Percentiles rank a stretch among this genome's conserved stretches.
Evolutionary conservation across 2,329 filamentous ascomycete genomes (phyloP).

Genomic region (Fusarium albidum): DNA sequence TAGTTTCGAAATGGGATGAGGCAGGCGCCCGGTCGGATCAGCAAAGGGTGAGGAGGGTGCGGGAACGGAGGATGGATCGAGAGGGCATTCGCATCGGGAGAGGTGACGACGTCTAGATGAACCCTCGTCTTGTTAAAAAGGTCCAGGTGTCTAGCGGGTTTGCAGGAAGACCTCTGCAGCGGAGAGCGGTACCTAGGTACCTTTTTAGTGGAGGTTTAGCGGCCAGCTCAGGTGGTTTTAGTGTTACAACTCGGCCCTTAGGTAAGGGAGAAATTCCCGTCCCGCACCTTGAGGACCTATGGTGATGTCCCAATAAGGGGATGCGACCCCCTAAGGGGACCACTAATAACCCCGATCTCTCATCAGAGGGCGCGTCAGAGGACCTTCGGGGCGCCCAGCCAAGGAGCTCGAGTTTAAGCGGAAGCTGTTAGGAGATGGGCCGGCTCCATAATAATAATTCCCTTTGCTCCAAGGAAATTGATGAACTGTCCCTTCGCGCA

Average conservation of each 20-base stretch:
- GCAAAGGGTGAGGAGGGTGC: slow-evolving; percentile 3
- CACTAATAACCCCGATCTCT: slow-evolving; percentile 20
- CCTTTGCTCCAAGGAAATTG: slow-evolving; percentile 4
- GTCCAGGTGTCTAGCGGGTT: slow-evolving; percentile 21
- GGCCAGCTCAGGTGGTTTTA: slow-evolving; percentile 14
- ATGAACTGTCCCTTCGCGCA: slow-evolving; percentile 19
- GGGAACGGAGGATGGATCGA: slow-evolving; percentile 21
- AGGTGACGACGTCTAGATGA: slow-evolving; percentile 21
- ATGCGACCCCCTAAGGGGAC: slow-evolving; percentile 18
- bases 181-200: slow-evolving; percentile 13
- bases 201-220: slow-evolving; percentile 28
- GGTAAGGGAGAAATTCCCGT: slow-evolving; percentile 1
- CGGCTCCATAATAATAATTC: slow-evolving; percentile 33
- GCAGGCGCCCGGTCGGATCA: slow-evolving; percentile 8
- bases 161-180: slow-evolving; percentile 31
- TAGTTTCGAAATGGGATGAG: slow-evolving; percentile 40
- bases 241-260: slow-evolving; percentile 9
- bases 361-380: slow-evolving; percentile 5
- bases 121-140: slow-evolving; percentile 6
- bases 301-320: slow-evolving; percentile 16
- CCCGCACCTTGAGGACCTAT: neutral
- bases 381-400: slow-evolving; percentile 2
- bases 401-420: slow-evolving; percentile 3
- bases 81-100: slow-evolving; percentile 22
- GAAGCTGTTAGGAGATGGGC: slow-evolving; percentile 13